Evolutionary conservation across 1,139 yeast genomes (phyloP).

Genomic region (Pneumocystis carinii): DNA sequence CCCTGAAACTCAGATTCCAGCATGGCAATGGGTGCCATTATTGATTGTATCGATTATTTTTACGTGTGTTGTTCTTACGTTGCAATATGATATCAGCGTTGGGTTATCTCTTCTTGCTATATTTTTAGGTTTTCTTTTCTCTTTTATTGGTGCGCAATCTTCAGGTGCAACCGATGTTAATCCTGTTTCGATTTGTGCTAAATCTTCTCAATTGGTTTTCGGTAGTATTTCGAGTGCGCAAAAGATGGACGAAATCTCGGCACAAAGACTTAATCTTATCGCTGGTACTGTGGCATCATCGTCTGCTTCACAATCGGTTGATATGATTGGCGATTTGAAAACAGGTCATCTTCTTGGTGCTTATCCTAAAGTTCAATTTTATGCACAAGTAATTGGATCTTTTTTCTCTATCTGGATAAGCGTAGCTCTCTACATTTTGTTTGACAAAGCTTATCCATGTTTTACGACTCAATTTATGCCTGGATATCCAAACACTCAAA

Average conservation of each 20-base stretch:
- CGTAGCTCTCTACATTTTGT: slow-evolving; percentile 9
- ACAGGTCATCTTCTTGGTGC: slow-evolving; percentile 11
- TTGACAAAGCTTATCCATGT: slow-evolving; percentile 10
- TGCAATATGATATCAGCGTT: slow-evolving; percentile 7
- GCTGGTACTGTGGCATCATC: slow-evolving; percentile 11
- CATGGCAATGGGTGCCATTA: slow-evolving; percentile 10
- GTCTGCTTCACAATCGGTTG: slow-evolving; percentile 11
- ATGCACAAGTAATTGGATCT: slow-evolving; percentile 9
- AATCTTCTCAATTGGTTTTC: slow-evolving; percentile 8
- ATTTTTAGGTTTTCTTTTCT: slow-evolving; percentile 8
- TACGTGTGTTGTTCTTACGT: slow-evolving; percentile 9
- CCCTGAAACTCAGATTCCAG: slow-evolving; percentile 6
- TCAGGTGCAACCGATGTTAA: slow-evolving; percentile 11
- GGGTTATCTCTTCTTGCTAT: slow-evolving; percentile 8
- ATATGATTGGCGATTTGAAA: slow-evolving; percentile 11
- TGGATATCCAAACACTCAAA: slow-evolving; percentile 1
- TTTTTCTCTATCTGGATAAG: slow-evolving; percentile 8
- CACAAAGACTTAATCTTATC: slow-evolving; percentile 9
- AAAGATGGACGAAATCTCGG: slow-evolving; percentile 3
- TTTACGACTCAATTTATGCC: slow-evolving; percentile 1
- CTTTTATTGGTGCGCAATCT: slow-evolving; percentile 11
- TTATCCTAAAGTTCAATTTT: slow-evolving; percentile 8
- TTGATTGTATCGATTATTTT: slow-evolving; percentile 6
- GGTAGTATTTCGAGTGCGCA: slow-evolving; percentile 11
- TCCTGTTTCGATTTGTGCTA: slow-evolving; percentile 11